These are phyloP conservation scores for Neofusicoccum laricinum DNA, from an alignment of 2,329 filamentous ascomycete species.

Conservation along the genomic window DNA sequence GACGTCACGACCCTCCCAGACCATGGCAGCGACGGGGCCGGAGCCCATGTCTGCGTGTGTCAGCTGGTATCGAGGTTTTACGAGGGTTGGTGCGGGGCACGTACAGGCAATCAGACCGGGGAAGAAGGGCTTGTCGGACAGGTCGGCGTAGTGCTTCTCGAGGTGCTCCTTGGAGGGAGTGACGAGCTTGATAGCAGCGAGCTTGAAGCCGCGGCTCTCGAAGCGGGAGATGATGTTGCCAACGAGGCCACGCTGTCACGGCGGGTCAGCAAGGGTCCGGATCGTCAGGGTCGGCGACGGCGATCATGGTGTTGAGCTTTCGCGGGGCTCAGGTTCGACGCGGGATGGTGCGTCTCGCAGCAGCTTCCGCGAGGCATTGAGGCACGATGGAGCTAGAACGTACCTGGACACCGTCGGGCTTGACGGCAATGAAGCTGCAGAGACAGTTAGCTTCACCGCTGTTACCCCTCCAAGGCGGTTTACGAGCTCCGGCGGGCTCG, in stretches of 20 bases:
- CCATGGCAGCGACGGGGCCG: slow-evolving; percentile 97
- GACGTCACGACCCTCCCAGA: slow-evolving; percentile 98
- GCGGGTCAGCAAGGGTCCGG: slow-evolving; percentile 7
- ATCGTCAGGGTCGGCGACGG: slow-evolving; percentile 2
- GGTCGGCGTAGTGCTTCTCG: slow-evolving; percentile 95
- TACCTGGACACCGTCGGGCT: slow-evolving; percentile 99
- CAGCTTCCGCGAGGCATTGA: neutral
- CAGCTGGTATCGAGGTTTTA: neutral
- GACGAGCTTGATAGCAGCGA: slow-evolving; percentile 94
- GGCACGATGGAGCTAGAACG: slow-evolving; percentile 23
- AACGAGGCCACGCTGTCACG: slow-evolving; percentile 81
- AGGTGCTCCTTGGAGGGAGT: slow-evolving; percentile 90
- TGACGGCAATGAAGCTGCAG: slow-evolving; percentile 97
- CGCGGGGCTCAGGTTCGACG: neutral
- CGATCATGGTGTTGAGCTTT: slow-evolving; percentile 4
- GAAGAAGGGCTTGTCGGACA: slow-evolving; percentile 96
- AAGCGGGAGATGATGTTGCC: slow-evolving; percentile 98
- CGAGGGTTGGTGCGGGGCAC: slow-evolving; percentile 21
- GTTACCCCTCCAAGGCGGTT: slow-evolving; percentile 9
- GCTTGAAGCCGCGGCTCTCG: slow-evolving; percentile 98
- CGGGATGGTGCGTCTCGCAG: neutral
- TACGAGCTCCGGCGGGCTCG: slow-evolving; percentile 1
- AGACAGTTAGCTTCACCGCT: slow-evolving; percentile 31
- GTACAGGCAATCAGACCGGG: slow-evolving; percentile 84
- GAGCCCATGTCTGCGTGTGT: slow-evolving; percentile 77